phyloP scores from a whole-genome alignment of 2,329 filamentous ascomycete species.

The Colletotrichum melonis region DNA sequence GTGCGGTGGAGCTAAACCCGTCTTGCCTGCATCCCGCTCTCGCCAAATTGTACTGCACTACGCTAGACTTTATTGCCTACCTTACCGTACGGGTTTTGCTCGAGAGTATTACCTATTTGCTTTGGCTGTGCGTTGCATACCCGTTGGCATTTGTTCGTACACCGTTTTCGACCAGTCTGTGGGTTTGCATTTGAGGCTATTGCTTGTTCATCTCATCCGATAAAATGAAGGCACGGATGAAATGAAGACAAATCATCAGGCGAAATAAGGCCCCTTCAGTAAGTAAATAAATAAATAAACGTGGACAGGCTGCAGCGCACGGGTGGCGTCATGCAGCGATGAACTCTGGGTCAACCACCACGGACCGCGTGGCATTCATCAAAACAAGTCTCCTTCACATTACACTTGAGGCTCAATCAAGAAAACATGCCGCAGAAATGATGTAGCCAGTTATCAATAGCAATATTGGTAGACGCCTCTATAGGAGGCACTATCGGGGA shows the following conservation, averaged over 20 bases:
- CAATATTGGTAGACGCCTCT: constrained; percentile 6
- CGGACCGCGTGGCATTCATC: not conserved
- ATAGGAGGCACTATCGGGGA: not conserved
- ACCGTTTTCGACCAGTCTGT: constrained; percentile 1
- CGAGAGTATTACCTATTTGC: not conserved
- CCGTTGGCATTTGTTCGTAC: not conserved
- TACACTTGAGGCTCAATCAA: not conserved
- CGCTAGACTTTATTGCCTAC: not conserved
- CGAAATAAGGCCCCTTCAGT: not conserved
- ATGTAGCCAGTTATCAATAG: constrained; percentile 7
- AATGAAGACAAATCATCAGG: not conserved
- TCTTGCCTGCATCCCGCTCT: not conserved
- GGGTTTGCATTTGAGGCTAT: not conserved
- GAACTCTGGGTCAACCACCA: constrained; percentile 14
- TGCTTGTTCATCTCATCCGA: not conserved
- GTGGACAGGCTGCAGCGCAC: constrained; percentile 20
- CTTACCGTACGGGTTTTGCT: not conserved
- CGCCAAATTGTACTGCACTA: no score
- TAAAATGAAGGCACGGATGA: constrained; percentile 4
- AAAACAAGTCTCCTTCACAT: not conserved
- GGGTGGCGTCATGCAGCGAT: not conserved
- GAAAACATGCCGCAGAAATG: not conserved
- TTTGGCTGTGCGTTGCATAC: not conserved
- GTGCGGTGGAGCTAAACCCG: not conserved
- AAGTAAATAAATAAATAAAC: not conserved